phyloP scores from a whole-genome alignment of 2,329 filamentous ascomycete species.

The Botryotinia convoluta region DNA sequence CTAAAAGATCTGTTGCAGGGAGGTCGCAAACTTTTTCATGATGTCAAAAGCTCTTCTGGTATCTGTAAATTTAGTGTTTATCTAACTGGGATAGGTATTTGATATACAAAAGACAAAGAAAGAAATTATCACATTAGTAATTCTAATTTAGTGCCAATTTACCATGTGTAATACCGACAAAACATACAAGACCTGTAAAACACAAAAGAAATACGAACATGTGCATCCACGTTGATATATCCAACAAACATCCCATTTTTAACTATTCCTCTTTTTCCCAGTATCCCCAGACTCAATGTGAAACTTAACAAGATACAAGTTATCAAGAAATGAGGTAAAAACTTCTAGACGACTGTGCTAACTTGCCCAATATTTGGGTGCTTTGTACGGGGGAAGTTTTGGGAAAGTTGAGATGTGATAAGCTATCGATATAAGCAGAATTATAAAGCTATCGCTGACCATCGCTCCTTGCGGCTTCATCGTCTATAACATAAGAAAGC shows the following conservation, averaged over 20 bases:
- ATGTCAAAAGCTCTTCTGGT: background rate
- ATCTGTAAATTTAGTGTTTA: background rate
- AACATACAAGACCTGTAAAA: background rate
- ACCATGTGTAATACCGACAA: background rate
- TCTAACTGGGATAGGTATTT: background rate
- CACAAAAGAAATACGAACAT: background rate
- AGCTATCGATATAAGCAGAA: background rate
- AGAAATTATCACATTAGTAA: background rate
- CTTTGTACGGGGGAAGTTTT: background rate
- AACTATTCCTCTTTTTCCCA: background rate
- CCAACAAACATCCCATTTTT: too few relatives aligned
- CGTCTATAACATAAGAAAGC: background rate
- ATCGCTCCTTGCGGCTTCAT: background rate
- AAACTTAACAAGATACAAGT: background rate
- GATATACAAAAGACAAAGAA: too few relatives aligned
- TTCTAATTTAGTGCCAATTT: background rate
- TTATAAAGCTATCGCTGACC: background rate
- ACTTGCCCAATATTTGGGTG: background rate
- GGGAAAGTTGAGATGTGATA: too few relatives aligned
- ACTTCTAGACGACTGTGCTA: background rate
- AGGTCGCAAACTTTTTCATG: background rate
- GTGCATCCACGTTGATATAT: background rate
- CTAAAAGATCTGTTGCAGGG: background rate
- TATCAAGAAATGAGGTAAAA: background rate
- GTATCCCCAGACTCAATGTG: background rate